These are phyloP conservation scores for Xylaria sp. DNA, from an alignment of 2,329 filamentous ascomycete species.

Conservation along the genomic window DNA sequence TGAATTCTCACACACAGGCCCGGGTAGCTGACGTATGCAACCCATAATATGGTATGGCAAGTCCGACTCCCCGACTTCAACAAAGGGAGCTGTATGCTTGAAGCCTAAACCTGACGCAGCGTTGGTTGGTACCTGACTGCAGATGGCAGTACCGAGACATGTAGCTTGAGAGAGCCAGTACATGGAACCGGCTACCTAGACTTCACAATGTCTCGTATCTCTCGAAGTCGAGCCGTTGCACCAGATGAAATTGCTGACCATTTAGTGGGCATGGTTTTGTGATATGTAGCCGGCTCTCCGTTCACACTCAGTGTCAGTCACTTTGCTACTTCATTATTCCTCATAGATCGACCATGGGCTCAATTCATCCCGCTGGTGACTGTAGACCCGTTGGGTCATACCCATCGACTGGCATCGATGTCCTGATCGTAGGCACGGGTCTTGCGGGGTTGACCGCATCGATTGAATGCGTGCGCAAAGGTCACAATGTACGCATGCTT, in stretches of 20 bases:
- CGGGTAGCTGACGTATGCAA: neutral
- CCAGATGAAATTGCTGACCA: neutral
- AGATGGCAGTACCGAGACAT: neutral
- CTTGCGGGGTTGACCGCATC: conserved; percentile 57
- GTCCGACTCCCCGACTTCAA: neutral
- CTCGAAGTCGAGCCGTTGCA: neutral
- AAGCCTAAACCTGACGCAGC: neutral
- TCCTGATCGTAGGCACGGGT: conserved; percentile 51
- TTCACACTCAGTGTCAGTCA: neutral
- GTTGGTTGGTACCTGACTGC: neutral
- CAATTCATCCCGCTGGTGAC: conserved; percentile 29
- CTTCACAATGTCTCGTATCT: neutral
- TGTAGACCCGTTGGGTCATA: conserved; percentile 48
- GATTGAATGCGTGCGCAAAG: conserved; percentile 56
- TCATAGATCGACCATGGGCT: conserved; percentile 20
- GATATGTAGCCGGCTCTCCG: conserved; percentile 1
- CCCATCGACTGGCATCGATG: conserved; percentile 41
- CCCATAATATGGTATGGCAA: neutral
- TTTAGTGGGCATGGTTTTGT: neutral
- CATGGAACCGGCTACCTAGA: neutral
- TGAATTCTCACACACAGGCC: neutral
- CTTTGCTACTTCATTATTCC: neutral
- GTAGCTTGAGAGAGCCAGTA: neutral
- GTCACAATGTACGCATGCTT: conserved; percentile 47
- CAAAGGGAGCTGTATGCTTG: neutral